Base-by-base conservation (phyloP, 768 basidiomycete genomes). In the Botryobasidium botryosum region DNA sequence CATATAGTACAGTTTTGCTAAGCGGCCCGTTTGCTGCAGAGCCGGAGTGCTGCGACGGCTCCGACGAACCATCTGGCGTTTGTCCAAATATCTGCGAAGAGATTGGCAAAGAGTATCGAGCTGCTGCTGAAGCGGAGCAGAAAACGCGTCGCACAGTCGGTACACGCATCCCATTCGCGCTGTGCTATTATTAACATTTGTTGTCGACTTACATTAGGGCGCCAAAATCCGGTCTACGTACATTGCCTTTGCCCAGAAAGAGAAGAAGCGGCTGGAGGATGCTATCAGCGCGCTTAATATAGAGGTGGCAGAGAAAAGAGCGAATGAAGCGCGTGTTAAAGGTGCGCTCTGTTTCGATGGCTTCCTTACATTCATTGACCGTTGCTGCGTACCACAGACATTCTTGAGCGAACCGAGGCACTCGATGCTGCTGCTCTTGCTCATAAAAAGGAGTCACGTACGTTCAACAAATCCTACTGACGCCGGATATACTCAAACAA, bases 1-100 rank as follows among this genome's bases (percentile, higher is more conserved):
- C n/a, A n/a, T n/a, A n/a, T 64, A 8, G 23, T 31, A 17, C 27
- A 27, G 15, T 27, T 3, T 10, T 25, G 4, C n/a, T 17, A 15
- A 15, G 13, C 13, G 23, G 10, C 38, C 23, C 15, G 7, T n/a
- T n/a, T n/a, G 13, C 3, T 17, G 4, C 52, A 94, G 92, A 99
- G 58, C 69, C 72, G 1, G 74, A 86, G 57, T 99, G 92, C 55
- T 99, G 92, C 56, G 92, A 99, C 53, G 92, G 92, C 10, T 87
- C 88, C 0, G 92, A 99, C 61, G 94, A 99, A 62, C 70, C 66
- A 21, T 61, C 72, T 7, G 87, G 87, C 15, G 67, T 79, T 13
- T 99, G 94, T 59, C 61, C 69, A 28, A 77, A 94, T 59, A 63
- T 62, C 2, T 99, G 94, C 58, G 67, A 68, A 38, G 74, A 79